Conservation (phyloP, 208 protist species). For the Leptomonas seymouri region DNA sequence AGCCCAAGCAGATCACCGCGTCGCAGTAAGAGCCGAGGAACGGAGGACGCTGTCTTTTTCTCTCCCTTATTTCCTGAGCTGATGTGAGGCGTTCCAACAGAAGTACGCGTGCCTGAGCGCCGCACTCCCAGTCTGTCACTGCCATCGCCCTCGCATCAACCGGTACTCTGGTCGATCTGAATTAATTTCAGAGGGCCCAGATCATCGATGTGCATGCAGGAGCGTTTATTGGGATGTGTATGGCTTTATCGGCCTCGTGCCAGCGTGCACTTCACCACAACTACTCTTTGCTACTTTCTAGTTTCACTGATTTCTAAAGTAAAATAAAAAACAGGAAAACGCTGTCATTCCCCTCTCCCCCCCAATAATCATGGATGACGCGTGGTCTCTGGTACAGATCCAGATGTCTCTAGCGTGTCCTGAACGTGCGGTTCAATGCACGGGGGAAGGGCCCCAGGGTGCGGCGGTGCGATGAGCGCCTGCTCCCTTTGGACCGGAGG, state of each 20-base stretch:
- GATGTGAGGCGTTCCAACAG: constrained; percentile 13
- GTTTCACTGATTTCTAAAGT: constrained; percentile 16
- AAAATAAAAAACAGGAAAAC: not conserved
- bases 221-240: not conserved
- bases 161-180: too few species aligned
- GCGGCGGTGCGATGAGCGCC: too few species aligned
- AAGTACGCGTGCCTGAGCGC: constrained; percentile 3
- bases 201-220: too few species aligned
- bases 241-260: not conserved
- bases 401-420: too few species aligned
- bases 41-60: not conserved
- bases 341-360: too few species aligned
- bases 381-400: too few species aligned
- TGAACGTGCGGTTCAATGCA: too few species aligned
- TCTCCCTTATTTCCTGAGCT: not conserved
- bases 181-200: too few species aligned
- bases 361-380: too few species aligned
- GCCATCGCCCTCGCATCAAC: too few species aligned
- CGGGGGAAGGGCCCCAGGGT: too few species aligned
- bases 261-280: not conserved
- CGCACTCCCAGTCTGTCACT: not conserved
- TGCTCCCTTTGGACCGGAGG: too few species aligned
- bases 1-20: constrained; percentile 61
- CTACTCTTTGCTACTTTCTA: constrained; percentile 30
- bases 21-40: constrained; percentile 20